phyloP scores from a whole-genome alignment of 352 stramenopile genomes.

The Albugo candida region DNA sequence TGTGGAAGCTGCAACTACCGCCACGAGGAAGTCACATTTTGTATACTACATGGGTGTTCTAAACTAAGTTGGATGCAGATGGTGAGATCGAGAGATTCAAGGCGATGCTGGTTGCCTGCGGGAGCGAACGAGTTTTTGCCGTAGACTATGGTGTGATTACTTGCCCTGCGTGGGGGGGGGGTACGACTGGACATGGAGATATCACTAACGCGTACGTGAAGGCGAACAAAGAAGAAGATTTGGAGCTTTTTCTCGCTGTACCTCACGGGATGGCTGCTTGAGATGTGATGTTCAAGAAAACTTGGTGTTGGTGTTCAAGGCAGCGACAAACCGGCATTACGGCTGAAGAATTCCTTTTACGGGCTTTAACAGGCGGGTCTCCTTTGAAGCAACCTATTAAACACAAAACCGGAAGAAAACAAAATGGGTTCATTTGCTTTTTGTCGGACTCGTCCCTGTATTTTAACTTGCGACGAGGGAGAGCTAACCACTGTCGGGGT shows the following conservation, averaged over 20 bases:
- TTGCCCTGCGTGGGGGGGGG: not conserved
- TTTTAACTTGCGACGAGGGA: no score
- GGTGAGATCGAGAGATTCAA: not conserved
- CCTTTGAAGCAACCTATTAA: no score
- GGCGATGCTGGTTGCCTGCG: not conserved
- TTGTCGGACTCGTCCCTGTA: no score
- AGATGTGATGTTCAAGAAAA: not conserved
- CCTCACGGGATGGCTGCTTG: not conserved
- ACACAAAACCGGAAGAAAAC: no score
- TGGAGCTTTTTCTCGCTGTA: not conserved
- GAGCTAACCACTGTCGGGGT: no score
- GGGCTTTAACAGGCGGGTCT: no score
- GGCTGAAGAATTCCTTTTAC: no score
- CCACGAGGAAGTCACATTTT: not conserved
- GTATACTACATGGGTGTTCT: not conserved
- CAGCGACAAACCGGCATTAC: no score
- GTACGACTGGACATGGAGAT: not conserved
- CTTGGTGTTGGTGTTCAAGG: not conserved
- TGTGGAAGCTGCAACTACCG: not conserved
- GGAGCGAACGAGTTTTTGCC: not conserved
- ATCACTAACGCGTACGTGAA: not conserved
- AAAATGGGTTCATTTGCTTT: not conserved
- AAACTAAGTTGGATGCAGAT: not conserved
- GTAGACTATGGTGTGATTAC: not conserved
- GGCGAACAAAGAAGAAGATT: not conserved